Base-by-base conservation (phyloP, 2,329 filamentous ascomycete genomes). In the Cadophora luteo-olivacea region DNA sequence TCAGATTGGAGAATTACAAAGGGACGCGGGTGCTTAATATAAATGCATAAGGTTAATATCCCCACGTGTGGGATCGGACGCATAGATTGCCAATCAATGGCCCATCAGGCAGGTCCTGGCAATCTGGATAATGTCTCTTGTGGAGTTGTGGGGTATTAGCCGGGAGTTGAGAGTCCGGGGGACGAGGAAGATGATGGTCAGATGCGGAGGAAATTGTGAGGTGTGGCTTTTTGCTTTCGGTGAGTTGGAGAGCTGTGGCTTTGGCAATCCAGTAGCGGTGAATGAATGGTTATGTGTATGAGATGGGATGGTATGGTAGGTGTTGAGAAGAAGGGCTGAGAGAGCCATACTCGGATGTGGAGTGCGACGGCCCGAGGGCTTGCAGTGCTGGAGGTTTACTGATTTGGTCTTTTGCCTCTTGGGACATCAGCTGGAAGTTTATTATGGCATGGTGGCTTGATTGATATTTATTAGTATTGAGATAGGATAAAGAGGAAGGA, bases 41-140 rank as follows among this genome's bases (percentile, higher is more conserved):
- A n/a, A n/a, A n/a, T n/a, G n/a, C n/a, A n/a, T n/a, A 29, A 29
- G 41, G 41, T 6, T 45, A 54, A 33, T 14, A 8, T n/a, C 16
- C 33, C 25, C 52, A 55, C 52, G 52, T 55, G 52, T 52, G 49
- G n/a, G n/a, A n/a, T n/a, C n/a, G n/a, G n/a, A n/a, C n/a, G n/a
- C n/a, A n/a, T n/a, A n/a, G n/a, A n/a, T n/a, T n/a, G n/a, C n/a
- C n/a, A n/a, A n/a, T n/a, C n/a, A n/a, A n/a, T n/a, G n/a, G n/a
- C n/a, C n/a, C n/a, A n/a, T n/a, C n/a, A 58, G 14, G 19, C 29
- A 57, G 6, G 6, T 22, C 19, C 2, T 3, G 38, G 5, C n/a
- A 58, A 58, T 58, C 11, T 41, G 55, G 55, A n/a, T 58, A 58
- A 58, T 45, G 3, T 45, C 16, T 45, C 16, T 41, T 41, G 38